Conservation (phyloP, 176 grass and related monocot species). For the barley (Hordeum vulgare) region MorexV3_pseudomolecules_assembly NC_058520.1:580634198-580634697, state of each 20-base stretch:
- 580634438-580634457: not conserved
- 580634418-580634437: slow-evolving; percentile 7
- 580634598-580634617: slow-evolving; percentile 27
- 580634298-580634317: not conserved
- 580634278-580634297: not conserved
- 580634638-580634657: slow-evolving; percentile 48
- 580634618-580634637: slow-evolving; percentile 3
- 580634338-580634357: slow-evolving; percentile 32
- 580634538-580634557: slow-evolving; percentile 68
- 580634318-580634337: not conserved
- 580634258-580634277: slow-evolving; percentile 38
- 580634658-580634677: slow-evolving; percentile 57
- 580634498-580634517: not conserved
- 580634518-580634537: slow-evolving; percentile 24
- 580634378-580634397: slow-evolving; percentile 23
- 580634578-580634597: slow-evolving; percentile 40
- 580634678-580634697: slow-evolving; percentile 51
- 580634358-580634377: slow-evolving; percentile 51
- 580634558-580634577: slow-evolving; percentile 77
- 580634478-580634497: not conserved
- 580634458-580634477: slow-evolving; percentile 17
- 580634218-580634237: not conserved
- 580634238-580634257: slow-evolving; percentile 17
- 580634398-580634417: slow-evolving; percentile 34
- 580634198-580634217: slow-evolving; percentile 64